Evolutionary conservation across 2,329 filamentous ascomycete genomes (phyloP).

Genomic region (Colletotrichum neosansevieriae): DNA sequence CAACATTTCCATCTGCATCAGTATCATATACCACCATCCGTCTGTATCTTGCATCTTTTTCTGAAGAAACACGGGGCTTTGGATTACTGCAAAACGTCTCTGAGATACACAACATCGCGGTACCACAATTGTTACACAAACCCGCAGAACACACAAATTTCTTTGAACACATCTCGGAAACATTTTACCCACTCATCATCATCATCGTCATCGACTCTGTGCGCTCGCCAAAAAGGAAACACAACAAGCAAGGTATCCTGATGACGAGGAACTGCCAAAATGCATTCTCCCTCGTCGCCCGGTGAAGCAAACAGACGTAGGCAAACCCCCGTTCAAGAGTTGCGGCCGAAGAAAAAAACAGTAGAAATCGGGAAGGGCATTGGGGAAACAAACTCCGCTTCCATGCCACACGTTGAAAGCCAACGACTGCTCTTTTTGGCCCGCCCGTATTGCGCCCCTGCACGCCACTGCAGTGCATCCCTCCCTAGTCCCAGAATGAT

Average conservation of each 20-base stretch:
- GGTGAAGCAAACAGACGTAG: conserved; percentile 16
- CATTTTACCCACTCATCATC: conserved; percentile 23
- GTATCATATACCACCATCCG: background rate
- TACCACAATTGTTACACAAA: background rate
- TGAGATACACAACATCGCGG: background rate
- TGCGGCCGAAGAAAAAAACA: conserved; percentile 4
- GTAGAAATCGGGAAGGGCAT: conserved; percentile 2
- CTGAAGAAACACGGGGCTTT: background rate
- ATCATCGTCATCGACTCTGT: background rate
- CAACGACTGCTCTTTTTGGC: conserved; percentile 36
- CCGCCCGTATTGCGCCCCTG: conserved; percentile 36
- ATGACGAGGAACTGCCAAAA: conserved; percentile 4
- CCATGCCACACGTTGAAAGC: conserved; percentile 35
- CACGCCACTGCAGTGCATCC: conserved; percentile 27
- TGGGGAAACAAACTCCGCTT: conserved; percentile 24
- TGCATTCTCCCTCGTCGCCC: conserved; percentile 5
- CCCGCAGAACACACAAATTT: background rate
- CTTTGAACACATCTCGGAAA: background rate
- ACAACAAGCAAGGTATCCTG: background rate
- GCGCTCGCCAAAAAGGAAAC: background rate
- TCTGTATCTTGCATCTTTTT: background rate
- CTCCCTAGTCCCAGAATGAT: conserved; percentile 15
- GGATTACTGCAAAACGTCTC: background rate
- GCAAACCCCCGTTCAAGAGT: background rate
- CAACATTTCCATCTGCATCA: background rate